Percentiles rank a stretch among this genome's conserved stretches.
These are phyloP conservation scores for Crepidotus variabilis DNA, from an alignment of 768 basidiomycete species.

Conservation along the genomic window DNA sequence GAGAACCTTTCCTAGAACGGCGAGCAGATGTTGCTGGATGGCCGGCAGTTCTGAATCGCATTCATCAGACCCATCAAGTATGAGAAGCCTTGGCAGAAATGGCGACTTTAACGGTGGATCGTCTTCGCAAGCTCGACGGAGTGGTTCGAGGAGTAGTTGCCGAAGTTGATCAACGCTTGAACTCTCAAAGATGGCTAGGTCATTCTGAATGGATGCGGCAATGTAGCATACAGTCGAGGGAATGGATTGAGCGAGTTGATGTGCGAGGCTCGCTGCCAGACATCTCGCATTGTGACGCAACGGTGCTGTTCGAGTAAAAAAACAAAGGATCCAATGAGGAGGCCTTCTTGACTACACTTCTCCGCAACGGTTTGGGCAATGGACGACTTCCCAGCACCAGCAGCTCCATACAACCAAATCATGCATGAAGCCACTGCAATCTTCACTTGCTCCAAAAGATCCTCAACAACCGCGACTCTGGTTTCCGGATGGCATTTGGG, in stretches of 20 bases:
- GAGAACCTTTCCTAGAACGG: background rate
- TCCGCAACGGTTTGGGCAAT: conserved; percentile 11
- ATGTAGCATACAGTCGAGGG: conserved; percentile 1
- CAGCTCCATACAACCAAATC: conserved; percentile 15
- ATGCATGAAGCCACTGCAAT: conserved; percentile 1
- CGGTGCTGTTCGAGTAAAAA: conserved; percentile 6
- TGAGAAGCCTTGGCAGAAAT: conserved; percentile 6
- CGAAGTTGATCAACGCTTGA: conserved; percentile 8
- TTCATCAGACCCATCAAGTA: conserved; percentile 16
- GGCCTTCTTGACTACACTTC: background rate
- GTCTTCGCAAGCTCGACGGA: background rate
- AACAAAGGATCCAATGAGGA: conserved; percentile 10
- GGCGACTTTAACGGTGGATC: background rate
- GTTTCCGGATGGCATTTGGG: conserved; percentile 13
- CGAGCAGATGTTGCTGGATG: conserved; percentile 8
- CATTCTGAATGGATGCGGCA: conserved; percentile 2
- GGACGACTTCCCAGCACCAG: conserved; percentile 16
- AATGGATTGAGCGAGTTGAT: conserved; percentile 6
- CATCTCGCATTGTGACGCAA: conserved; percentile 2
- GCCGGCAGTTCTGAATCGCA: background rate
- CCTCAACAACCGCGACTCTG: conserved; percentile 6
- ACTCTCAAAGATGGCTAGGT: conserved; percentile 6
- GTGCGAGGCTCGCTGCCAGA: conserved; percentile 12
- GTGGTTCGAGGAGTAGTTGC: conserved; percentile 8
- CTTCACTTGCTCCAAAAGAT: background rate